phyloP scores from a whole-genome alignment of 208 protist genomes.

The Dictyostelium gargantuum region DNA sequence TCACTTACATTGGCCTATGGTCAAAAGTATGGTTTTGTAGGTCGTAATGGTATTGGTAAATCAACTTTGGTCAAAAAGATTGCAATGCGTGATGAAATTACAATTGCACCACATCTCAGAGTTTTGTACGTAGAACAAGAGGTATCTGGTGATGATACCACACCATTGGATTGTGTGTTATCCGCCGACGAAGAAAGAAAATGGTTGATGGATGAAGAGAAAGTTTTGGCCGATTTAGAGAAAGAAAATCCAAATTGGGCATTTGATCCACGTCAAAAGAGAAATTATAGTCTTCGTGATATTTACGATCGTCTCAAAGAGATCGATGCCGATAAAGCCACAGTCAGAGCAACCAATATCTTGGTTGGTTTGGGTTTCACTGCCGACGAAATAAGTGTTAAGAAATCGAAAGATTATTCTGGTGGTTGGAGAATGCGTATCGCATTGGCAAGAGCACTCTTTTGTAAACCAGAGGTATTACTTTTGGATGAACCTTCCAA shows the following conservation, averaged over 20 bases:
- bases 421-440: slow-evolving; percentile 99
- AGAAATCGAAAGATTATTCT: slow-evolving; percentile 74
- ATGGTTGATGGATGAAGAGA: slow-evolving; percentile 92
- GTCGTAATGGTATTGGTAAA: slow-evolving; percentile 92
- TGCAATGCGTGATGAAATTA: slow-evolving; percentile 87
- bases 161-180: slow-evolving; percentile 86
- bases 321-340: slow-evolving; percentile 94
- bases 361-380: slow-evolving; percentile 93
- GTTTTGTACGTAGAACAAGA: slow-evolving; percentile 99
- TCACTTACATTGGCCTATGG: slow-evolving; percentile 51
- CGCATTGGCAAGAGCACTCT: slow-evolving; percentile 95
- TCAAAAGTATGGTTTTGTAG: slow-evolving; percentile 94
- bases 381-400: slow-evolving; percentile 92
- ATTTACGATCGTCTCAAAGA: slow-evolving; percentile 95
- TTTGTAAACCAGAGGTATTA: slow-evolving; percentile 95
- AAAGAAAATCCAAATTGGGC: slow-evolving; percentile 24
- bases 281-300: slow-evolving; percentile 89
- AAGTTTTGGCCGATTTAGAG: slow-evolving; percentile 85
- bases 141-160: slow-evolving; percentile 82
- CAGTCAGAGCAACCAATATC: slow-evolving; percentile 81
- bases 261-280: slow-evolving; percentile 59
- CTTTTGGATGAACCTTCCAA: slow-evolving; percentile 97
- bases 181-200: slow-evolving; percentile 92
- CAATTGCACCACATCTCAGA: slow-evolving; percentile 95
- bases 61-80: slow-evolving; percentile 94